phyloP scores from a whole-genome alignment of 1,139 yeast genomes.

The Geotrichum siamense region DNA sequence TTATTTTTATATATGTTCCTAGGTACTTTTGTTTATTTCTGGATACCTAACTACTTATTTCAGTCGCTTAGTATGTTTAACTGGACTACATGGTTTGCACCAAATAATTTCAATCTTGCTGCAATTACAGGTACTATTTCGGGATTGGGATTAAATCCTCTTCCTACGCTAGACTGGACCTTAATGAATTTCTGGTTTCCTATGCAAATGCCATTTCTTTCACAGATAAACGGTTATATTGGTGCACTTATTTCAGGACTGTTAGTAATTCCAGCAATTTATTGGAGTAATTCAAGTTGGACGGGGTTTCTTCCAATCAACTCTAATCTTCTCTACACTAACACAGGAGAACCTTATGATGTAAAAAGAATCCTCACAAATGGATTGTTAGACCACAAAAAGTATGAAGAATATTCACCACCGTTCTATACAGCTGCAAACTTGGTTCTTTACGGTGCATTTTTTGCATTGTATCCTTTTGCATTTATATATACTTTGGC shows the following conservation, averaged over 20 bases:
- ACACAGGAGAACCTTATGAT: conserved; percentile 41
- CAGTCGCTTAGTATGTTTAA: conserved; percentile 46
- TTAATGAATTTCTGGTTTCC: conserved; percentile 36
- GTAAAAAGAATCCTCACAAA: conserved; percentile 40
- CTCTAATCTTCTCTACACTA: conserved; percentile 42
- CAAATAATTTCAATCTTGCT: conserved; percentile 47
- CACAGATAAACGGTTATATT: conserved; percentile 38
- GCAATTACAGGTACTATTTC: conserved; percentile 43
- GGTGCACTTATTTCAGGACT: conserved; percentile 42
- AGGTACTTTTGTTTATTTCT: conserved; percentile 45
- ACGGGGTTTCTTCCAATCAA: conserved; percentile 50
- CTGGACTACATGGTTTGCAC: conserved; percentile 57
- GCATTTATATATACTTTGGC: conserved; percentile 22
- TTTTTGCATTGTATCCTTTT: conserved; percentile 29
- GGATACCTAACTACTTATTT: conserved; percentile 50
- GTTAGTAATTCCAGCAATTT: conserved; percentile 40
- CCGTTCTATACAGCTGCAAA: conserved; percentile 42
- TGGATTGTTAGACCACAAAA: conserved; percentile 31
- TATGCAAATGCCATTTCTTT: conserved; percentile 43
- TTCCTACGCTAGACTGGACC: conserved; percentile 42
- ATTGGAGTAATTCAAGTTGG: conserved; percentile 47
- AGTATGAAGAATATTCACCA: conserved; percentile 38
- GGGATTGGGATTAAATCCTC: conserved; percentile 57
- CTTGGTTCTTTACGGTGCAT: conserved; percentile 34
- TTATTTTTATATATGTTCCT: conserved; percentile 39